Conservation (phyloP, 2,329 filamentous ascomycete species). For the Ophiocordyceps camponoti-rufipedis region DNA sequence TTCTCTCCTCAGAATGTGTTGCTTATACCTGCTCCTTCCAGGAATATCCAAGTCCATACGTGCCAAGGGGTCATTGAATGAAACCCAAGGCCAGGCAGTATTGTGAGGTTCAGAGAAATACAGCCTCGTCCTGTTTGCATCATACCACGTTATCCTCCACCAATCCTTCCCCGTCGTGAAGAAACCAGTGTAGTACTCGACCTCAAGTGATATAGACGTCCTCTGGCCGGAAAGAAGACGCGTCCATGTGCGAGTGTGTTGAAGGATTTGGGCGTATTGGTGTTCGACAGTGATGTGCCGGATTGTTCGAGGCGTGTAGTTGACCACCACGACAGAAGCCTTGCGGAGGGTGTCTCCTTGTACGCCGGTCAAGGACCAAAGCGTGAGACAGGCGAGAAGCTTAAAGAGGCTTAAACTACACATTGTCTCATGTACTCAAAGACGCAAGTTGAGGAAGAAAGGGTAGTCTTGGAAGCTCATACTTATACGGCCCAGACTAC, state of each 20-base stretch:
- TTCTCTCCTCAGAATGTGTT: background rate
- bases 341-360: background rate
- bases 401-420: background rate
- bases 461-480: too few relatives aligned
- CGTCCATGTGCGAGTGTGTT: background rate
- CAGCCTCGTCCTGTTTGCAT: background rate
- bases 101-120: background rate
- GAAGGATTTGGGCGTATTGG: background rate
- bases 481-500: too few relatives aligned
- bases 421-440: too few relatives aligned
- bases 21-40: background rate
- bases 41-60: background rate
- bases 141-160: background rate
- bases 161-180: background rate
- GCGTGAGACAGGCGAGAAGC: background rate
- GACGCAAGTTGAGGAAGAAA: too few relatives aligned
- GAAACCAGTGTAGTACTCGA: background rate
- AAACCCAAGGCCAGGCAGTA: background rate
- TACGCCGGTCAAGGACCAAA: background rate
- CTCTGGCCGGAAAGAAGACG: background rate
- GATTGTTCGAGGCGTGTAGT: background rate
- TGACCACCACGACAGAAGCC: background rate
- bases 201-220: background rate
- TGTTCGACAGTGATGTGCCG: background rate
- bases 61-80: background rate